phyloP scores from a whole-genome alignment of 228 moss, liverwort and hornwort species.

The Sphagnum magellanicum region DNA sequence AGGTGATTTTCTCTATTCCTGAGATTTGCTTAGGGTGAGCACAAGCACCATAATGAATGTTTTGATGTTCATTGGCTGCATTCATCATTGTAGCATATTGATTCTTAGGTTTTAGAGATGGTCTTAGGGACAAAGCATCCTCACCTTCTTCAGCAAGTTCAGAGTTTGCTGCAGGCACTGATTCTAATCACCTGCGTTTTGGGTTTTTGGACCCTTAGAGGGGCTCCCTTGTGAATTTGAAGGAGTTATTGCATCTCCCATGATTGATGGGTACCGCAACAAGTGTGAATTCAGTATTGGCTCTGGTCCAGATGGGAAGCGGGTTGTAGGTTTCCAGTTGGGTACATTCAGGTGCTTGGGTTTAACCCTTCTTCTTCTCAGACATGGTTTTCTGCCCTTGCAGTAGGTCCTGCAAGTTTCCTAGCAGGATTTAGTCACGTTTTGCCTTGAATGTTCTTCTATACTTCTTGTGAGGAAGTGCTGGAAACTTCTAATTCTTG shows the following conservation, averaged over 20 bases:
- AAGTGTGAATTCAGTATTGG: constrained; percentile 99
- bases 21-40: background rate
- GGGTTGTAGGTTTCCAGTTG: constrained; percentile 92
- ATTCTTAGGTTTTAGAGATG: too few species aligned
- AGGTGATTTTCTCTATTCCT: constrained; percentile 26
- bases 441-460: too few species aligned
- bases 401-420: background rate
- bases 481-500: too few species aligned
- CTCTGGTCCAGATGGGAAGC: constrained; percentile 71
- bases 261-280: constrained; percentile 93
- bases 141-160: background rate
- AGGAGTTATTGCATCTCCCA: constrained; percentile 86
- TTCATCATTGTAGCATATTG: too few species aligned
- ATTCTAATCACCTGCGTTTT: background rate
- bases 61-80: too few species aligned
- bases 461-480: too few species aligned
- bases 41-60: too few species aligned
- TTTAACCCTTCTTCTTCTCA: background rate
- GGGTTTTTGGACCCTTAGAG: constrained; percentile 28
- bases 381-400: background rate
- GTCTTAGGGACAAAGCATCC: background rate
- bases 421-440: too few species aligned
- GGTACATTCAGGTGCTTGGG: constrained; percentile 77
- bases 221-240: constrained; percentile 83
- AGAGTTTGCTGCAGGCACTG: too few species aligned